Percentiles rank a stretch among this genome's conserved stretches.
Evolutionary conservation across 768 basidiomycete species (phyloP).

Genomic region (Hypholoma fasciculare): DNA sequence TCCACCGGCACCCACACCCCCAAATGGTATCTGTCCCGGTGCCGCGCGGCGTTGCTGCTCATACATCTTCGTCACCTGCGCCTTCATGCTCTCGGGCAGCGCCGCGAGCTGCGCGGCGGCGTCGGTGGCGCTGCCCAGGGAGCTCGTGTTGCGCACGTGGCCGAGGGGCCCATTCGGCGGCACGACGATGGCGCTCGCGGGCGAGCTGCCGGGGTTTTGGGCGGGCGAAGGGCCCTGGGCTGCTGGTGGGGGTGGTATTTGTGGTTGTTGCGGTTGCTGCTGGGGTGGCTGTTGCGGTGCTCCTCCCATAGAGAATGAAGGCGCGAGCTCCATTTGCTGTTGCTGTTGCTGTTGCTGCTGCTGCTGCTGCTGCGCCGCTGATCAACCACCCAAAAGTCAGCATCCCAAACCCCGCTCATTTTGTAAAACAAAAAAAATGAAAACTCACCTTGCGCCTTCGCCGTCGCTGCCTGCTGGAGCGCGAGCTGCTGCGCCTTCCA

Average conservation of each 20-base stretch:
- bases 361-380: not conserved
- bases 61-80: not conserved
- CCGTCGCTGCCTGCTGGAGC: not conserved
- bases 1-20: not conserved
- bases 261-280: slow-evolving; percentile 16
- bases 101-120: not conserved
- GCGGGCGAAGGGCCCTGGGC: not conserved
- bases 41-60: not conserved
- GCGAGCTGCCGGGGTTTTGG: not conserved
- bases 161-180: not conserved
- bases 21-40: not conserved
- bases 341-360: slow-evolving; percentile 24
- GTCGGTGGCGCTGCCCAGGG: not conserved
- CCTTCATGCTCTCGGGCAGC: not conserved
- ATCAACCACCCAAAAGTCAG: too few species aligned
- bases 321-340: slow-evolving; percentile 7
- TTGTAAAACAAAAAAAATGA: too few species aligned
- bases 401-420: too few species aligned
- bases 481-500: not conserved
- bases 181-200: not conserved
- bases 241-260: too few species aligned
- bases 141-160: not conserved
- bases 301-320: too few species aligned
- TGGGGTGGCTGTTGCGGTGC: not conserved
- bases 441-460: slow-evolving; percentile 3